Percentiles rank a stretch among this genome's conserved stretches.
Conservation (phyloP, 2,329 filamentous ascomycete species). For the Grosmannia clavigera region DNA sequence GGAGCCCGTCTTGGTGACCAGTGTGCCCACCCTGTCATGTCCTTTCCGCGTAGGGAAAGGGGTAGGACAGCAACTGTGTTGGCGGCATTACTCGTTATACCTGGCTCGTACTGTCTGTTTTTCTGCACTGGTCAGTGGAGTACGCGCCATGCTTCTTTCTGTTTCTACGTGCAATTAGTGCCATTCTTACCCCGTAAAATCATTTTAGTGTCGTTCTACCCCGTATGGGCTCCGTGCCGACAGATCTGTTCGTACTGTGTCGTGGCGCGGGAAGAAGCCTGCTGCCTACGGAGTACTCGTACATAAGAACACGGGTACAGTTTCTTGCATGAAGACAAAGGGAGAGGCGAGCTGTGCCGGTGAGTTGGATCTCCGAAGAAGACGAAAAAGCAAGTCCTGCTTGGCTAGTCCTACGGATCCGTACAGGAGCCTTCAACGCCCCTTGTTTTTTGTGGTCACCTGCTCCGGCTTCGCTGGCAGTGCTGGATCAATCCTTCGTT, state of each 20-base stretch:
- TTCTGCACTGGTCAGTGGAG: not conserved
- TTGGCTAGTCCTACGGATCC: not conserved
- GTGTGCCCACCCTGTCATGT: not conserved
- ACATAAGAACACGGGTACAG: not conserved
- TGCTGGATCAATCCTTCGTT: not conserved
- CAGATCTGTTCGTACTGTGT: not conserved
- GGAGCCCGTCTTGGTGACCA: not conserved
- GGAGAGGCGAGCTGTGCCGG: too few relatives aligned
- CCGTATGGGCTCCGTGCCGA: slow-evolving; percentile 4
- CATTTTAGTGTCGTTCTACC: slow-evolving; percentile 5
- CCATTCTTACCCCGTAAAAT: slow-evolving; percentile 7
- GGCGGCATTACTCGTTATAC: too few relatives aligned
- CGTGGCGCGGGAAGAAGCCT: not conserved
- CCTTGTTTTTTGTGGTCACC: not conserved
- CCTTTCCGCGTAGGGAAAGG: not conserved
- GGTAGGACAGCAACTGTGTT: not conserved
- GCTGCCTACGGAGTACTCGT: not conserved
- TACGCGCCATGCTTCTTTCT: not conserved
- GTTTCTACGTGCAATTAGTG: slow-evolving; percentile 1
- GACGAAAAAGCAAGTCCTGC: too few relatives aligned
- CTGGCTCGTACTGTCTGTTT: not conserved
- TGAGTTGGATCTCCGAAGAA: too few relatives aligned
- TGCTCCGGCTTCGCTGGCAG: not conserved
- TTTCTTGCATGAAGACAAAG: not conserved
- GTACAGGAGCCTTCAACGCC: not conserved